Percentiles rank a stretch among this genome's conserved stretches.
Conservation (phyloP, 305 asterid species). For the Ruellia speciosa region DNA sequence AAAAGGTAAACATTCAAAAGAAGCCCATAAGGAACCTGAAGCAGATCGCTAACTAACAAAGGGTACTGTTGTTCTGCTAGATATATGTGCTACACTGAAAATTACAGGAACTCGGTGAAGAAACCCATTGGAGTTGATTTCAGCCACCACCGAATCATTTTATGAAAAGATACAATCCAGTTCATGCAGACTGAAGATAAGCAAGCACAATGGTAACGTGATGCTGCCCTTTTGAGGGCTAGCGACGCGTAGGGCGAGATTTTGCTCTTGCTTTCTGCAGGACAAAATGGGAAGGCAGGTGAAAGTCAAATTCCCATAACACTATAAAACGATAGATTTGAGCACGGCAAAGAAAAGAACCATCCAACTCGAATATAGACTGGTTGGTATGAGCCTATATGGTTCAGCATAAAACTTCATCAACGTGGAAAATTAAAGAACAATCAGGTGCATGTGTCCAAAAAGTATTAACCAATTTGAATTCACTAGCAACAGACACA, state of each 20-base stretch:
- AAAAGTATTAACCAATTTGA: background rate
- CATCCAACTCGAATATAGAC: background rate
- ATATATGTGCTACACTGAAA: too few species aligned
- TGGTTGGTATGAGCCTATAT: background rate
- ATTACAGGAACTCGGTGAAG: too few species aligned
- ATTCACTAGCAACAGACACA: too few species aligned
- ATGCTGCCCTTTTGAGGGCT: background rate
- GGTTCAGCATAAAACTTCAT: background rate
- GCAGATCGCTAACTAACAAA: too few species aligned
- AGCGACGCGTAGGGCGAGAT: constrained; percentile 73
- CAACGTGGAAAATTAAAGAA: background rate
- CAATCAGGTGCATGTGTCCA: background rate
- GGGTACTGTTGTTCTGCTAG: too few species aligned
- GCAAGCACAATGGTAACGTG: too few species aligned
- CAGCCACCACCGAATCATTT: too few species aligned
- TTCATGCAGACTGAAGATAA: too few species aligned
- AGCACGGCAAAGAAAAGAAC: background rate
- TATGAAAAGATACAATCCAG: too few species aligned
- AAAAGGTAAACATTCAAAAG: too few species aligned
- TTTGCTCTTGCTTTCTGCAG: constrained; percentile 75
- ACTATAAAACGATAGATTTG: background rate
- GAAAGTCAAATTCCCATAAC: background rate
- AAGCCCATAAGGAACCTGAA: too few species aligned
- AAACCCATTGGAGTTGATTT: too few species aligned
- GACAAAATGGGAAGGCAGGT: constrained; percentile 11